Evolutionary conservation across 2,329 filamentous ascomycete species (phyloP), one percentile per base, ranked within the genome.

Genomic region (Cercospora brassicicola): DNA sequence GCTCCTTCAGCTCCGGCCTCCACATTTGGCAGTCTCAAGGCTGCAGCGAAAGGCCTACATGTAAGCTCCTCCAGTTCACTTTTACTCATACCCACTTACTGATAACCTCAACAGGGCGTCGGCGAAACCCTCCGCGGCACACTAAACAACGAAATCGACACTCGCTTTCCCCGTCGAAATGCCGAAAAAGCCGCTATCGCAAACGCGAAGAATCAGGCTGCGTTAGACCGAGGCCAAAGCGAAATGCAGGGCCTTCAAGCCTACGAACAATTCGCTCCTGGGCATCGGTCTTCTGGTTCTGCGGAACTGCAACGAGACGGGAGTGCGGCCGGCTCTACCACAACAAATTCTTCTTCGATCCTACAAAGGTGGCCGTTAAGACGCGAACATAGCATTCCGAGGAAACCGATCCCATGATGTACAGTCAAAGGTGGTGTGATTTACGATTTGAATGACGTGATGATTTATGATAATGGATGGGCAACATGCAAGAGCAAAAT

Each of bases 51-150:
- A 39, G 76, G 76, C 4, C 31, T 78, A 13, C 76, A 78, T 56
- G 75, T 77, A 66, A 73, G 75, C 63, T 36, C 18, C 15, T 56
- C n/a, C 51, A 28, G 13, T 28, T 23, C 30, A 48, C 13, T n/a
- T 15, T 42, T 28, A 13, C 6, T 39, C 23, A 31, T 15, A 11
- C 23, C 2, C 36, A 31, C 3, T 59, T 20, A 61, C 67, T 70
- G 30, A 70, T 66, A 60, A 11, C 5, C 15, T 31, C 33, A 39
- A 26, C 66, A 77, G 74, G 76, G 76, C 69, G 76, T 78, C 62
- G 76, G 76, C 31, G 76, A 78, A 63, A 77, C 76, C 13, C 68
- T 78, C 36, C 72, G 76, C 9, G 75, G 75, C 6, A 77, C 76
- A 2, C 64, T 78, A 0, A 78, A 78, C 70, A 72, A 71, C 66